Percentiles rank a stretch among this genome's conserved stretches.
These are phyloP conservation scores for Monilinia fructigena DNA, from an alignment of 2,329 filamentous ascomycete species.

Conservation along the genomic window DNA sequence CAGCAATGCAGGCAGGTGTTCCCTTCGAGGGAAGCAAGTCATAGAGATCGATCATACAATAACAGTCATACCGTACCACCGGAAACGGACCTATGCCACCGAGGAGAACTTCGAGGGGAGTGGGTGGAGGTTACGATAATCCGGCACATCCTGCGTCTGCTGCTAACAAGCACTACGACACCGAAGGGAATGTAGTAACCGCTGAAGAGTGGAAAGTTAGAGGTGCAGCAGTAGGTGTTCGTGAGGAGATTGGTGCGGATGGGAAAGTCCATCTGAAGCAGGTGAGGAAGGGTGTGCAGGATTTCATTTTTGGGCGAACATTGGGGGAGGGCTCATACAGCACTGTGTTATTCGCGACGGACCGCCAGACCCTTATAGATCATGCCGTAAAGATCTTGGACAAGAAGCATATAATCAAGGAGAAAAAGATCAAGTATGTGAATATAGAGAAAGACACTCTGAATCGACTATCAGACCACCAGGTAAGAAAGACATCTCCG, in stretches of 20 bases:
- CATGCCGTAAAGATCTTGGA: conserved; percentile 98
- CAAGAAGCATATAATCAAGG: conserved; percentile 98
- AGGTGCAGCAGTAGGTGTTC: conserved; percentile 81
- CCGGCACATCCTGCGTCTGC: conserved; percentile 34
- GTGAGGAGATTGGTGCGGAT: conserved; percentile 80
- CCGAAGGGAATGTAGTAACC: conserved; percentile 57
- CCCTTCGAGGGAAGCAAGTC: conserved; percentile 66
- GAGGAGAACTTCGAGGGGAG: conserved; percentile 72
- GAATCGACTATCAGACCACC: conserved; percentile 93
- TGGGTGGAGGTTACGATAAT: conserved; percentile 55
- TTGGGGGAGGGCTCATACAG: conserved; percentile 97
- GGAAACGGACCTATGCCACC: conserved; percentile 66
- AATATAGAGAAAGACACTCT: conserved; percentile 99
- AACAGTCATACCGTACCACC: conserved; percentile 51
- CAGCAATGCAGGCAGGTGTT: conserved; percentile 60
- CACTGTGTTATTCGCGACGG: conserved; percentile 88
- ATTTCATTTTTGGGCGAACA: conserved; percentile 89
- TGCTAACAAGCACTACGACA: conserved; percentile 48
- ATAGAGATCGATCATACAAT: conserved; percentile 67
- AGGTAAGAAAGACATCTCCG: conserved; percentile 41
- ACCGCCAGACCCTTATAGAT: conserved; percentile 90
- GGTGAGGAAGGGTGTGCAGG: conserved; percentile 95
- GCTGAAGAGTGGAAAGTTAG: conserved; percentile 96
- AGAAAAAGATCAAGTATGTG: conserved; percentile 99
- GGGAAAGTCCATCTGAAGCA: conserved; percentile 78